Evolutionary conservation across 2,329 filamentous ascomycete species (phyloP), one percentile per base, ranked within the genome.

Genomic region (Trichoderma hamatum): DNA sequence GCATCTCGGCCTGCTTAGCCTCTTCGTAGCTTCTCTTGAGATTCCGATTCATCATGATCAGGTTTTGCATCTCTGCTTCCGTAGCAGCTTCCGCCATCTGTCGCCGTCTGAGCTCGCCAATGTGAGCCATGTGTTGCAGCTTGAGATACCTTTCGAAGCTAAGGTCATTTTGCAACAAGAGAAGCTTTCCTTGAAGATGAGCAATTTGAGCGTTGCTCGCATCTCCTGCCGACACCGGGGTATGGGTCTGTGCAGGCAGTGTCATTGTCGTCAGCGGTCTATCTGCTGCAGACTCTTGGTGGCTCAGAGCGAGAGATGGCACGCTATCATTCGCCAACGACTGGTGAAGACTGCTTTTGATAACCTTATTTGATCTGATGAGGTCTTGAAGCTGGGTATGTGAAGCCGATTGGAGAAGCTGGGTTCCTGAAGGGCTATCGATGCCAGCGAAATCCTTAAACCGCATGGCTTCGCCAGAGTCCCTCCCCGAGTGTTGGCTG

Each of bases 121-220:
- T 94, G 70, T 95, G 92, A 2, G 90, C 87, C 72, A 94, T 87
- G 77, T 95, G 92, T 75, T 96, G 92, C 72, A 93, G 88, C 76
- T 94, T 95, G 74, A 95, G 85, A 78, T 93, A 95, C 30, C 91
- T 86, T 77, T 96, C 93, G 75, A 95, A 96, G 72, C 91, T 92
- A 54, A 96, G 83, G 73, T 96, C 92, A 71, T 94, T 96, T 55
- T 90, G 89, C 13, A 96, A 79, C 2, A 94, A 81, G 65, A 93
- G 86, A n/a, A 93, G 86, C 73, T 94, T 90, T 52, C 90, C 86
- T 72, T 93, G 89, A 3, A 96, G 80, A 72, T 88, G 87, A 1
- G 85, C 81, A 32, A 85, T 74, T 69, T 84, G 80, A 19, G 80
- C 55, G 19, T 39, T 76, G 70, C 79, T 74, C 60, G 74, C 65